These are phyloP conservation scores for Lentinus tigrinus DNA, from an alignment of 768 basidiomycete species.

Conservation along the genomic window DNA sequence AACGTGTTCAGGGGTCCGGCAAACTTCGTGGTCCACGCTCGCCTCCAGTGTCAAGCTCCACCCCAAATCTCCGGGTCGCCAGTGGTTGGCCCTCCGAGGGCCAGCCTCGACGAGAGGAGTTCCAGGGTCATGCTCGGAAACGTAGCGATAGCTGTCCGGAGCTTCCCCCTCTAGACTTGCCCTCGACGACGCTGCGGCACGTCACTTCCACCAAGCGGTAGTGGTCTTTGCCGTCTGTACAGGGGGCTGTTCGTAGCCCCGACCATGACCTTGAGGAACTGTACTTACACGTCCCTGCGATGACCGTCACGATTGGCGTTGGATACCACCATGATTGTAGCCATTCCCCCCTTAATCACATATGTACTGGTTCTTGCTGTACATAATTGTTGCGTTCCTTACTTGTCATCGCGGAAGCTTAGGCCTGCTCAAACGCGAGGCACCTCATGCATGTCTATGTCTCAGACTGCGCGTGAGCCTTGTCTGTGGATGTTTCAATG, in stretches of 20 bases:
- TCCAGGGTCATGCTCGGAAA: not conserved
- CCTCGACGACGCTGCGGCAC: not conserved
- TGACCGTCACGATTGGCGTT: not conserved
- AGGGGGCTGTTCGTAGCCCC: not conserved
- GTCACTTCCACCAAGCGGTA: not conserved
- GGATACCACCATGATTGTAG: not conserved
- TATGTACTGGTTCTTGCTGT: not conserved
- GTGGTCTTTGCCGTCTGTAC: not conserved
- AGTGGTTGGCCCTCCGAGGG: not conserved
- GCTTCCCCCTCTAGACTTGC: conserved; percentile 12
- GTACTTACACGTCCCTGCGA: not conserved
- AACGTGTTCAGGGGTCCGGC: conserved; percentile 11
- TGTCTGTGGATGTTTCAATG: too few relatives aligned
- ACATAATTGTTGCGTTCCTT: not conserved
- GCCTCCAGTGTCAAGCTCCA: conserved; percentile 6
- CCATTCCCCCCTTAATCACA: not conserved
- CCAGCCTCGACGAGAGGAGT: not conserved
- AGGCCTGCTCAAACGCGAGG: too few relatives aligned
- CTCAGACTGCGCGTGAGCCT: too few relatives aligned
- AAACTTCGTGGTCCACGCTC: conserved; percentile 12
- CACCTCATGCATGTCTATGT: too few relatives aligned
- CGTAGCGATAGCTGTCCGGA: conserved; percentile 17
- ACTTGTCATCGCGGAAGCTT: too few relatives aligned
- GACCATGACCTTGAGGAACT: not conserved
- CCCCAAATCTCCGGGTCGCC: conserved; percentile 10